phyloP scores from a whole-genome alignment of 1,284 basidiomycete species.

The Naganishia albida region DNA sequence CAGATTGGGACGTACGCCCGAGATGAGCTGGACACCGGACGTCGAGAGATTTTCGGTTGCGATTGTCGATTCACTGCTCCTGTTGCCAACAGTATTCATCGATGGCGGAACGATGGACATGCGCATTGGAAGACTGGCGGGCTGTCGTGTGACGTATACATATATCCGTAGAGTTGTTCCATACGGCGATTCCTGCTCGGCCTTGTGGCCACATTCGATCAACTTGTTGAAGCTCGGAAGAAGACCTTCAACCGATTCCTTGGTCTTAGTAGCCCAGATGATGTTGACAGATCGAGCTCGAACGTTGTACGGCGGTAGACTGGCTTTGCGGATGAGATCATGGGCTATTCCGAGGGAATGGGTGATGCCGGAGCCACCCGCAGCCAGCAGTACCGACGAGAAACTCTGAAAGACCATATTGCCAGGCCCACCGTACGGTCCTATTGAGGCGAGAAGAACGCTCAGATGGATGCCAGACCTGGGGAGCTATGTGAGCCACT shows the following conservation, averaged over 20 bases:
- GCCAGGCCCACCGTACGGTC: slow-evolving; percentile 51
- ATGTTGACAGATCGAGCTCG: slow-evolving; percentile 49
- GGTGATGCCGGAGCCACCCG: slow-evolving; percentile 53
- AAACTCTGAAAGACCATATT: slow-evolving; percentile 49
- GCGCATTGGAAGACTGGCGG: slow-evolving; percentile 42
- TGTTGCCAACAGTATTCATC: background rate
- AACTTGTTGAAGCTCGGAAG: slow-evolving; percentile 44
- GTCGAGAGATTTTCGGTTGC: background rate
- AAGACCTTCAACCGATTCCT: slow-evolving; percentile 45
- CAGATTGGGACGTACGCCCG: slow-evolving; percentile 43
- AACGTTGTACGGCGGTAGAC: slow-evolving; percentile 43
- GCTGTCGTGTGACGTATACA: slow-evolving; percentile 48
- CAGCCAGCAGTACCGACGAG: slow-evolving; percentile 48
- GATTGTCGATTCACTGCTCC: no score
- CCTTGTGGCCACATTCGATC: slow-evolving; percentile 44
- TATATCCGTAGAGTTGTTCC: slow-evolving; percentile 43
- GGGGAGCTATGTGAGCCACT: background rate
- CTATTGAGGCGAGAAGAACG: slow-evolving; percentile 43
- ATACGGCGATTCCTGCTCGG: slow-evolving; percentile 41
- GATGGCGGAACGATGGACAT: slow-evolving; percentile 28
- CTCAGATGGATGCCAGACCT: slow-evolving; percentile 24
- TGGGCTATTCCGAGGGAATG: slow-evolving; percentile 46
- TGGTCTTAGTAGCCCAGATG: slow-evolving; percentile 50
- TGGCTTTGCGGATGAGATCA: slow-evolving; percentile 42
- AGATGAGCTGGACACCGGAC: slow-evolving; percentile 36